phyloP scores from a whole-genome alignment of 2,329 filamentous ascomycete genomes.

The Daldinia sp. region DNA sequence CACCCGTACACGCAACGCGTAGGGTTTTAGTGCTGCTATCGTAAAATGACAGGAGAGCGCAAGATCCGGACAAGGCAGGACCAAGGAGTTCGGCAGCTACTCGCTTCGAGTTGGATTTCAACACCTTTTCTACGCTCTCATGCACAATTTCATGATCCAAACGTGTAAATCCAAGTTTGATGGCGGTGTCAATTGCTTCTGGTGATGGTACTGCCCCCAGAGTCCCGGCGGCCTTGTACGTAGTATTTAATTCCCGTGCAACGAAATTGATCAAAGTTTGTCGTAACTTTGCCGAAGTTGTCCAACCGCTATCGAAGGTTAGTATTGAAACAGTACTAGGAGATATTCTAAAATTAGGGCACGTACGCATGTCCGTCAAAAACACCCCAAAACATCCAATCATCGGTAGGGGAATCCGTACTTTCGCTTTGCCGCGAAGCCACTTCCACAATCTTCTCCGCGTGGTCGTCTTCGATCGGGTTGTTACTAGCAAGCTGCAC shows the following conservation, averaged over 20 bases:
- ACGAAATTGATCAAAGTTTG: constrained; percentile 94
- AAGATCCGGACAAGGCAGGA: constrained; percentile 95
- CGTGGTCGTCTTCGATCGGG: constrained; percentile 97
- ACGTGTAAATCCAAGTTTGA: constrained; percentile 89
- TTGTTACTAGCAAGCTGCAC: constrained; percentile 96
- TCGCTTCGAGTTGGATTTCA: constrained; percentile 89
- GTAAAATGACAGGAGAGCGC: constrained; percentile 95
- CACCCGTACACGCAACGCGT: constrained; percentile 94
- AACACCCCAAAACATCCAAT: constrained; percentile 99
- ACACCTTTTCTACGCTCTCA: constrained; percentile 89
- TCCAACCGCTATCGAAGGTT: constrained; percentile 80
- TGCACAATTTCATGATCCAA: constrained; percentile 96
- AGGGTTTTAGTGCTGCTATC: constrained; percentile 88
- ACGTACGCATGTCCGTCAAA: constrained; percentile 95
- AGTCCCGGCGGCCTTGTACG: constrained; percentile 81
- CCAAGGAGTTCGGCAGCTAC: constrained; percentile 91
- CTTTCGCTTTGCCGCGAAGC: constrained; percentile 65
- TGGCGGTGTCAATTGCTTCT: constrained; percentile 87
- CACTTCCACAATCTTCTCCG: constrained; percentile 96
- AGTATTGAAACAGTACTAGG: background rate
- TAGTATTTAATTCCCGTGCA: constrained; percentile 89
- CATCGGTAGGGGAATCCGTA: constrained; percentile 69
- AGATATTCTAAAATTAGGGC: background rate
- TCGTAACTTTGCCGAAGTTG: constrained; percentile 93
- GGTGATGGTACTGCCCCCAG: constrained; percentile 73